Percentiles rank a stretch among this genome's conserved stretches.
These are phyloP conservation scores for Eudorina sp. DNA, from an alignment of 139 green algal species.

Conservation along the genomic window DNA sequence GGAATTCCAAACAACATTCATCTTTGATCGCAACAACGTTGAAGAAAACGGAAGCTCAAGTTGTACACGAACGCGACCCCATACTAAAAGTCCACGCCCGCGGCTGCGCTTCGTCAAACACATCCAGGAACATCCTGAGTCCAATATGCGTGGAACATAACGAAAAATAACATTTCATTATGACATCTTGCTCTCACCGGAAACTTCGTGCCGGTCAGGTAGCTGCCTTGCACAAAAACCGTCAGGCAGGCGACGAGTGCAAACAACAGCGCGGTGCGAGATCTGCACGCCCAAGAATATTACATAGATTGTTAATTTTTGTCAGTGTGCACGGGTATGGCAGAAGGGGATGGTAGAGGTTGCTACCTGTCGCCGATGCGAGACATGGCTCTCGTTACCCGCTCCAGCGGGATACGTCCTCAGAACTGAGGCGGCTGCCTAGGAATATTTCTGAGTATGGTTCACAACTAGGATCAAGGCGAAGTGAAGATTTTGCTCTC, in stretches of 20 bases:
- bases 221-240: slow-evolving; percentile 2
- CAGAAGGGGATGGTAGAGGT: too few species aligned
- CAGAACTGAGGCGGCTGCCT: too few species aligned
- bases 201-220: slow-evolving; percentile 29
- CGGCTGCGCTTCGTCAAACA: background rate
- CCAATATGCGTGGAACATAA: background rate
- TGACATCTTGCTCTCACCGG: slow-evolving; percentile 1
- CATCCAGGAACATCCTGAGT: background rate
- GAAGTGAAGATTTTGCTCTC: too few species aligned
- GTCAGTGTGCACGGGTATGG: too few species aligned
- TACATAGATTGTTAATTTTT: too few species aligned
- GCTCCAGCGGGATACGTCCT: too few species aligned
- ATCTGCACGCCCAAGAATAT: background rate
- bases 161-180: background rate
- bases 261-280: background rate
- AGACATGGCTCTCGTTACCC: too few species aligned
- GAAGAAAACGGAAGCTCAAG: background rate
- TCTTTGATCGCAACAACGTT: background rate
- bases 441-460: too few species aligned
- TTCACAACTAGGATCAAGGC: too few species aligned
- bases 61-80: too few species aligned
- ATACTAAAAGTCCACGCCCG: background rate
- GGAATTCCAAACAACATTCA: background rate
- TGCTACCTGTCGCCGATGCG: too few species aligned
- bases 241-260: background rate